Base-by-base conservation (phyloP, 2,329 filamentous ascomycete species). In the Colletotrichum sp. region DNA sequence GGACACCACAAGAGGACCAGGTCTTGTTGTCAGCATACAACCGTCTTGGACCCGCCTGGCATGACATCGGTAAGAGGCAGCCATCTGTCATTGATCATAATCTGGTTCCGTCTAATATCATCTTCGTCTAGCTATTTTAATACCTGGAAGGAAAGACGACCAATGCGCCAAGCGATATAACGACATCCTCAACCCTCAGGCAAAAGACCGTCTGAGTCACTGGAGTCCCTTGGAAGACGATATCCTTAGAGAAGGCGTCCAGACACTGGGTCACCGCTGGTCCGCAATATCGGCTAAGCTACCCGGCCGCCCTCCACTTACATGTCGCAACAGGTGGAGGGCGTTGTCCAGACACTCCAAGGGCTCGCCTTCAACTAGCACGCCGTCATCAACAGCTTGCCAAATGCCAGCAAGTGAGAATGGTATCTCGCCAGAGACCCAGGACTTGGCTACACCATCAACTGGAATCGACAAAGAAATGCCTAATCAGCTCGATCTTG, bases 161-260 rank as follows among this genome's bases (percentile, higher is more conserved):
- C 81, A 82, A 44, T 82, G 81, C 9, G 81, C 80, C 3, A 82
- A 82, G 44, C 76, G 81, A 69, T 82, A 82, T 57, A 80, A 80
- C 49, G 81, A 82, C 8, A 82, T 82, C 4, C 78, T 82, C 9
- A 79, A 80, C 7, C 81, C 81, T 2, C 79, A 76, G 21, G 81
- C 80, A 39, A 79, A 79, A 49, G 80, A 81, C 28, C 76, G 81
- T 1, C 34, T 82, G 2, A 77, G 77, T 24, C 79, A 81, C 24
- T 82, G 81, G 81, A 82, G 80, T 8, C 64, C 72, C 1, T 77
- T 80, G 4, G 81, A 82, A 49, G 81, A 82, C 16, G 76, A 72
- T 6, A 75, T 81, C 18, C 44, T 82, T 4, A 77, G 78, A 0
- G 77, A 82, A 68, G 78, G 81, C 3, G 81, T 82, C 55, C 75